A percentile compares a stretch with the other conserved stretches of the same genome.
Evolutionary conservation across 83 land plant species (phyloP).

Genomic region (Picea mariana): DNA sequence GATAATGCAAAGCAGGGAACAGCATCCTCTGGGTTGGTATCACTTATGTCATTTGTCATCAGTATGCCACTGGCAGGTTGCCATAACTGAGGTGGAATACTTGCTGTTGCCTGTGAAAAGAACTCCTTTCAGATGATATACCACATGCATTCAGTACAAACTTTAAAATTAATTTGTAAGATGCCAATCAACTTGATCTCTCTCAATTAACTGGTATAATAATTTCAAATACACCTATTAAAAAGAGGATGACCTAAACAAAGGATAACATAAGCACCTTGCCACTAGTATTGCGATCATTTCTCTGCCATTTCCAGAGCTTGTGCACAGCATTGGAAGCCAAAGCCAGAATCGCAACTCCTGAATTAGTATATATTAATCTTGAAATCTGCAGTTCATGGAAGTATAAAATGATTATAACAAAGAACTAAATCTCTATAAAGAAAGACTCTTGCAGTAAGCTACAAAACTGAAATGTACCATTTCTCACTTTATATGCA

Average conservation of each 20-base stretch:
- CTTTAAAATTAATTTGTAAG: conserved; percentile 14
- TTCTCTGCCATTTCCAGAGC: conserved; percentile 72
- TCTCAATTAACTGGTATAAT: not conserved
- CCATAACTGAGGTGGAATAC: conserved; percentile 65
- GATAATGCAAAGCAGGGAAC: conserved; percentile 88
- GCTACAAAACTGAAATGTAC: too few species aligned
- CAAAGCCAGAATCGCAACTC: conserved; percentile 73
- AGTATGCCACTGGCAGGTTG: conserved; percentile 83
- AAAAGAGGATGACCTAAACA: not conserved
- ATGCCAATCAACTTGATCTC: conserved; percentile 3
- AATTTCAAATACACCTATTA: not conserved
- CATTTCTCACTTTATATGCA: too few species aligned
- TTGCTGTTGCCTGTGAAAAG: conserved; percentile 64
- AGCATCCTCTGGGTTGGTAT: conserved; percentile 72
- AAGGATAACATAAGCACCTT: conserved; percentile 41
- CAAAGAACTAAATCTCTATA: not conserved
- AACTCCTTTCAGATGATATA: not conserved
- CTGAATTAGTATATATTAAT: conserved; percentile 81
- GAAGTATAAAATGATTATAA: not conserved
- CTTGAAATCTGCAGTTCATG: conserved; percentile 59
- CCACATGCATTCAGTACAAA: not conserved
- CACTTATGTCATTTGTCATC: conserved; percentile 81
- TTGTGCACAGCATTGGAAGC: conserved; percentile 83
- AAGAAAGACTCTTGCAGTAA: too few species aligned
- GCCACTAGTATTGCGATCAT: conserved; percentile 65